Evolutionary conservation across 2,329 filamentous ascomycete species (phyloP).

Genomic region (Curvularia hawaiiensis): DNA sequence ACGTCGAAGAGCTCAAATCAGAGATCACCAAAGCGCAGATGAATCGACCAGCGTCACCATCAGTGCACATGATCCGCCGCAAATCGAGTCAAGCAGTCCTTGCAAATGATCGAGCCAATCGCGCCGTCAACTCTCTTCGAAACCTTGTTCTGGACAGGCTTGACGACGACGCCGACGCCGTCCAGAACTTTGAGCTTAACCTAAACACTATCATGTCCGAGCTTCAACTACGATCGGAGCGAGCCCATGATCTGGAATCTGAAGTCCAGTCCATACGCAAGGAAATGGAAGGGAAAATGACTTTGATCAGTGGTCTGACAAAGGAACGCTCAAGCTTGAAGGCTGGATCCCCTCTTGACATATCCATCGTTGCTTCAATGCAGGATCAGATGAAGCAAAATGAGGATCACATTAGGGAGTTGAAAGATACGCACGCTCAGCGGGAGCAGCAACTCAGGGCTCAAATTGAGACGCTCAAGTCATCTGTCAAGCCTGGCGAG

Average conservation of each 20-base stretch:
- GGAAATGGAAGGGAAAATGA: slow-evolving; percentile 97
- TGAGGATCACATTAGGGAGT: slow-evolving; percentile 74
- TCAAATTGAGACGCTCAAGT: slow-evolving; percentile 72
- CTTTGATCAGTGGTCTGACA: slow-evolving; percentile 91
- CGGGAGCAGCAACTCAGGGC: slow-evolving; percentile 76
- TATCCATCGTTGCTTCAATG: slow-evolving; percentile 85
- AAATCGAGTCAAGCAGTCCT: slow-evolving; percentile 92
- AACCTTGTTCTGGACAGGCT: slow-evolving; percentile 89
- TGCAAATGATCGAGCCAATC: slow-evolving; percentile 86
- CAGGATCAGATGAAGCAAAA: slow-evolving; percentile 87
- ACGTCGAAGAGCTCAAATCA: slow-evolving; percentile 89
- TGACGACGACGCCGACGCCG: slow-evolving; percentile 77
- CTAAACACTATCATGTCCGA: slow-evolving; percentile 93
- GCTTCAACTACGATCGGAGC: slow-evolving; percentile 82
- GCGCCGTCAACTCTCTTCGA: slow-evolving; percentile 86
- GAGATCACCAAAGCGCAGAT: slow-evolving; percentile 80
- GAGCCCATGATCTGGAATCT: slow-evolving; percentile 86
- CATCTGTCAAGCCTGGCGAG: slow-evolving; percentile 50
- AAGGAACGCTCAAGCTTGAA: slow-evolving; percentile 91
- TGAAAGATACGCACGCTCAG: slow-evolving; percentile 73
- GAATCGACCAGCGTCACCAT: slow-evolving; percentile 64
- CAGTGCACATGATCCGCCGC: slow-evolving; percentile 82
- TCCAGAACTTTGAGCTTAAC: slow-evolving; percentile 92
- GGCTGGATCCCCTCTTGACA: slow-evolving; percentile 79
- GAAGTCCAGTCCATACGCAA: slow-evolving; percentile 84